A percentile compares a stretch with the other conserved stretches of the same genome.
These are phyloP conservation scores for Leonotis leonurus DNA, from an alignment of 257 asterid species.

Conservation along the genomic window DNA sequence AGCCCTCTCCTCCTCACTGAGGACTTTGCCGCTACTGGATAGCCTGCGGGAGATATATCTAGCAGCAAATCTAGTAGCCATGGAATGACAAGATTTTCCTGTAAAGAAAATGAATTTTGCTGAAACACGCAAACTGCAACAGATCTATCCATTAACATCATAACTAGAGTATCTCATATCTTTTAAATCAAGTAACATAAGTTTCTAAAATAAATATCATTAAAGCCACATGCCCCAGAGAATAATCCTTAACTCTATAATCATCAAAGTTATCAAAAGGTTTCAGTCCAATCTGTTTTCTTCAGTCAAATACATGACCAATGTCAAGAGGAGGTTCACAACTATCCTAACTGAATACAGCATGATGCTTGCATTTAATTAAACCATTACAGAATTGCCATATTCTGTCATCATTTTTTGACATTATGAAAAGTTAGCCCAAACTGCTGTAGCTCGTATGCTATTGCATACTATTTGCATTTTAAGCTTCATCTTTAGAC, in stretches of 20 bases:
- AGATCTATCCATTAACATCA: neutral
- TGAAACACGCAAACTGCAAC: neutral
- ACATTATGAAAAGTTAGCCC: neutral
- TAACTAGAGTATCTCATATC: neutral
- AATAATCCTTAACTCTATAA: neutral
- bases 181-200: constrained; percentile 3
- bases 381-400: neutral
- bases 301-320: constrained; percentile 4
- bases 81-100: constrained; percentile 30
- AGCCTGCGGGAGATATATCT: constrained; percentile 70
- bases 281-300: neutral
- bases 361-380: neutral
- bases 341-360: neutral
- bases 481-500: neutral
- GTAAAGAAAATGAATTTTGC: constrained; percentile 11
- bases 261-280: neutral
- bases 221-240: neutral
- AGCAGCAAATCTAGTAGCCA: constrained; percentile 72
- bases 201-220: neutral
- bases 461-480: neutral
- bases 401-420: neutral
- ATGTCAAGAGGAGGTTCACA: neutral
- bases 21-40: constrained; percentile 64
- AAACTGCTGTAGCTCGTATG: neutral
- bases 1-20: constrained; percentile 96